phyloP scores from a whole-genome alignment of 169 alveolate species.

The Plasmodium chabaudi region DNA sequence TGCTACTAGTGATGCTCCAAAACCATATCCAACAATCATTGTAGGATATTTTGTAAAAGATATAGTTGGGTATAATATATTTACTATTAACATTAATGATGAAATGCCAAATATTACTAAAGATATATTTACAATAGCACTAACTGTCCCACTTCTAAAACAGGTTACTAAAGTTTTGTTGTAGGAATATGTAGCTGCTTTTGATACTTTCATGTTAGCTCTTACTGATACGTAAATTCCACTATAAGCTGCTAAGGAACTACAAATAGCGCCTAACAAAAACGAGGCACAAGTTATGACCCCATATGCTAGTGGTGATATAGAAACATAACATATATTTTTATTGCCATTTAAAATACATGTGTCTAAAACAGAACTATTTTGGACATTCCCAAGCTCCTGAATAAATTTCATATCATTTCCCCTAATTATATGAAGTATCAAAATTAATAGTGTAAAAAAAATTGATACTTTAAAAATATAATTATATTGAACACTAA shows the following conservation, averaged over 20 bases:
- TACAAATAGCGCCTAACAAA: conserved; percentile 87
- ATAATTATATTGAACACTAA: conserved; percentile 89
- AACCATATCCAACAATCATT: conserved; percentile 90
- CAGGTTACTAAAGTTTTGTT: conserved; percentile 86
- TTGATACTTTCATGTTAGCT: conserved; percentile 88
- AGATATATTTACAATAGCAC: conserved; percentile 89
- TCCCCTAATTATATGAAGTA: conserved; percentile 81
- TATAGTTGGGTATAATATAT: conserved; percentile 72
- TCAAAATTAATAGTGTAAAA: conserved; percentile 78
- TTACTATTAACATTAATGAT: conserved; percentile 76
- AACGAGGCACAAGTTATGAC: conserved; percentile 85
- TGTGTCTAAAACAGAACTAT: conserved; percentile 16
- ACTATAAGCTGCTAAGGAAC: conserved; percentile 89
- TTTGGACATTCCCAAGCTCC: background rate
- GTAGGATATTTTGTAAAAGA: conserved; percentile 79
- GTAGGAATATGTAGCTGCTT: conserved; percentile 90
- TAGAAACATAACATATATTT: conserved; percentile 22
- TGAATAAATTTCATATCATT: conserved; percentile 66
- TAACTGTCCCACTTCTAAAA: conserved; percentile 90
- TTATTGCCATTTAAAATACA: too few species aligned
- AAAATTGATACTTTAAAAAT: conserved; percentile 82
- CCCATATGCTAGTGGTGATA: conserved; percentile 81
- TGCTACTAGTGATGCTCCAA: conserved; percentile 94
- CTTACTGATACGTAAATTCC: conserved; percentile 92
- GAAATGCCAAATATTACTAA: conserved; percentile 89